phyloP scores from a whole-genome alignment of 2,329 filamentous ascomycete genomes.

The Penicillium sclerotiorum region DNA sequence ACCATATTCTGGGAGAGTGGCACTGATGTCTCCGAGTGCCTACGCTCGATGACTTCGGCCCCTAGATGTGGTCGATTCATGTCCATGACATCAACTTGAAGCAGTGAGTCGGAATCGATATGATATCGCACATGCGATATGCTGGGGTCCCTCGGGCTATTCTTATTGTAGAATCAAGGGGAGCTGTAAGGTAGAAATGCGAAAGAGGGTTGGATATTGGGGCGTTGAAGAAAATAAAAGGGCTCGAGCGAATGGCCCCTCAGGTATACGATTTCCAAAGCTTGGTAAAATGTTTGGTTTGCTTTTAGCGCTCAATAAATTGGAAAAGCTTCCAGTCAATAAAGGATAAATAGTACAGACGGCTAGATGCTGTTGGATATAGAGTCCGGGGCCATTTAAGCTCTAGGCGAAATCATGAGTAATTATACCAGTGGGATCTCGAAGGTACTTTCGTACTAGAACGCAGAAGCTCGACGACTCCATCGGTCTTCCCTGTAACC shows the following conservation, averaged over 20 bases:
- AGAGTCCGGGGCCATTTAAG: conserved; percentile 11
- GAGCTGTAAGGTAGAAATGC: neutral
- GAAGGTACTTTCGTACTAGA: neutral
- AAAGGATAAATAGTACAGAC: conserved; percentile 1
- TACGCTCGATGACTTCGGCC: conserved; percentile 20
- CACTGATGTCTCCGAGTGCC: conserved; percentile 24
- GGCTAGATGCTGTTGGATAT: conserved; percentile 12
- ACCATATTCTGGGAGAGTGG: conserved; percentile 23
- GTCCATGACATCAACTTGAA: conserved; percentile 22
- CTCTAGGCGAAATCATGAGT: neutral
- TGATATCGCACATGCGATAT: neutral
- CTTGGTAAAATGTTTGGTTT: too few species aligned
- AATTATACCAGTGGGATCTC: neutral
- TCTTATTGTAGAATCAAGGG: too few species aligned
- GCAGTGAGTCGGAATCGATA: too few species aligned
- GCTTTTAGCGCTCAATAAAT: too few species aligned
- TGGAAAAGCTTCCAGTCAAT: too few species aligned
- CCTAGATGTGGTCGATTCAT: conserved; percentile 17
- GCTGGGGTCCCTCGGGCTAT: neutral
- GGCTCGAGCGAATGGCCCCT: neutral
- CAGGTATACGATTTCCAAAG: neutral
- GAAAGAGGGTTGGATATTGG: neutral
- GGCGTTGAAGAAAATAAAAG: neutral
- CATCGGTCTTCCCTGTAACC: conserved; percentile 5
- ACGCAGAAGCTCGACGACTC: neutral